phyloP scores from a whole-genome alignment of 148 eudicot species.

The Beta vulgaris region DNA sequence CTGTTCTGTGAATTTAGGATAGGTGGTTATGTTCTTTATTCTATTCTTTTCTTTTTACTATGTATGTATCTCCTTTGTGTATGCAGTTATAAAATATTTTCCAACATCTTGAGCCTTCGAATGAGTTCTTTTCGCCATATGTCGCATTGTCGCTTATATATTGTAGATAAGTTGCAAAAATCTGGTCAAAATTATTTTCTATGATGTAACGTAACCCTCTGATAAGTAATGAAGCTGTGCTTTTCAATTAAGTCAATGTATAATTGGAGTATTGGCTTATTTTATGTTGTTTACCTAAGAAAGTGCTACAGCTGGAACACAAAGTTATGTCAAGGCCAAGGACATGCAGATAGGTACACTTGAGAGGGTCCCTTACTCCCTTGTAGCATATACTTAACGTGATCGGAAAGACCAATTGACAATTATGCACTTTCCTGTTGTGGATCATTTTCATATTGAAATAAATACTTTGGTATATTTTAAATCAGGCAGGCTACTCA shows the following conservation, averaged over 20 bases:
- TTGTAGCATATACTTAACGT: not conserved
- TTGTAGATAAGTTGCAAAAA: too few relatives aligned
- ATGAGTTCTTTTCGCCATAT: not conserved
- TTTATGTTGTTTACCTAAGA: not conserved
- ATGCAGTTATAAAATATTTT: too few relatives aligned
- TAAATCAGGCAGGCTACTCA: not conserved
- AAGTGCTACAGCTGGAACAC: not conserved
- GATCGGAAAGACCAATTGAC: not conserved
- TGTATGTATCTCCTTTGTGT: not conserved
- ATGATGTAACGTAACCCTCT: not conserved
- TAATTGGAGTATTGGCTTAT: too few relatives aligned
- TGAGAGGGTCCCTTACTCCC: not conserved
- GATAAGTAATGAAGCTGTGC: not conserved
- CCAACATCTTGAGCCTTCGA: not conserved
- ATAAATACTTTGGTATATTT: not conserved
- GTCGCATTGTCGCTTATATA: not conserved
- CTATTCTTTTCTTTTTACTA: not conserved
- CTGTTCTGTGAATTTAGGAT: not conserved
- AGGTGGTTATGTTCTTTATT: not conserved
- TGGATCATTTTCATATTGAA: not conserved
- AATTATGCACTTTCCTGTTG: not conserved
- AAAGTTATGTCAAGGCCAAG: not conserved
- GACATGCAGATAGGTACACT: not conserved
- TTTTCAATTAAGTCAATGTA: not conserved
- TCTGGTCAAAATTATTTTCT: not conserved